Evolutionary conservation across 768 basidiomycete genomes (phyloP).

Genomic region (Cantharellus anzutake): DNA sequence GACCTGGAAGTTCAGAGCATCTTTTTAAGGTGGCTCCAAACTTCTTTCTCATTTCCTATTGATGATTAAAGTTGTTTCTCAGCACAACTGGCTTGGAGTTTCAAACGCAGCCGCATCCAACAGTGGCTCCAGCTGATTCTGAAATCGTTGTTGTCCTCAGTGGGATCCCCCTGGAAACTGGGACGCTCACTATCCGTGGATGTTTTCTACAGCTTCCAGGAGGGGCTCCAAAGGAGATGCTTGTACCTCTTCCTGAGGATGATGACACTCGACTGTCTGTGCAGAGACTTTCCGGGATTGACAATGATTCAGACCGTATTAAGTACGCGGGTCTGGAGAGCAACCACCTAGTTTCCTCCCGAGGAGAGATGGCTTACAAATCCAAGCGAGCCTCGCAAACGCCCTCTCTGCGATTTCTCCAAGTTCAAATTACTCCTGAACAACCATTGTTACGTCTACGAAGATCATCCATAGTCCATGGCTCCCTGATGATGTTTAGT

Average conservation of each 20-base stretch:
- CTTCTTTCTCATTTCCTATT: neutral
- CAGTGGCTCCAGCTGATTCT: slow-evolving; percentile 54
- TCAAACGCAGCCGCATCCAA: slow-evolving; percentile 39
- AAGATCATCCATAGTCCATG: slow-evolving; percentile 77
- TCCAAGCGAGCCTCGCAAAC: neutral
- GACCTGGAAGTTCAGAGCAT: slow-evolving; percentile 75
- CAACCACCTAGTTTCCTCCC: slow-evolving; percentile 18
- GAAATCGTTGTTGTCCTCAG: slow-evolving; percentile 53
- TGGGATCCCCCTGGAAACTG: slow-evolving; percentile 44
- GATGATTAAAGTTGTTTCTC: neutral
- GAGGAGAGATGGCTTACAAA: neutral
- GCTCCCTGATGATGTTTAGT: slow-evolving; percentile 86
- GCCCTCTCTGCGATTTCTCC: slow-evolving; percentile 29
- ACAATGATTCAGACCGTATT: slow-evolving; percentile 21
- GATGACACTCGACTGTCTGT: neutral
- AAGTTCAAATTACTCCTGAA: slow-evolving; percentile 69
- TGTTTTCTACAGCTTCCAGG: slow-evolving; percentile 62
- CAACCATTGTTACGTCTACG: slow-evolving; percentile 78
- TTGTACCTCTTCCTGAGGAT: slow-evolving; percentile 30
- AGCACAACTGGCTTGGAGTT: slow-evolving; percentile 74
- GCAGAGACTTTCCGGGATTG: neutral
- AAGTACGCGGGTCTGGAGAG: slow-evolving; percentile 63
- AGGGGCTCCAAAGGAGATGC: slow-evolving; percentile 48
- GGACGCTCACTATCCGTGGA: slow-evolving; percentile 54
- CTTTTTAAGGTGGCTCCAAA: slow-evolving; percentile 45